Base-by-base conservation (phyloP, 305 asterid genomes). In the Fraxinus platypoda region DNA sequence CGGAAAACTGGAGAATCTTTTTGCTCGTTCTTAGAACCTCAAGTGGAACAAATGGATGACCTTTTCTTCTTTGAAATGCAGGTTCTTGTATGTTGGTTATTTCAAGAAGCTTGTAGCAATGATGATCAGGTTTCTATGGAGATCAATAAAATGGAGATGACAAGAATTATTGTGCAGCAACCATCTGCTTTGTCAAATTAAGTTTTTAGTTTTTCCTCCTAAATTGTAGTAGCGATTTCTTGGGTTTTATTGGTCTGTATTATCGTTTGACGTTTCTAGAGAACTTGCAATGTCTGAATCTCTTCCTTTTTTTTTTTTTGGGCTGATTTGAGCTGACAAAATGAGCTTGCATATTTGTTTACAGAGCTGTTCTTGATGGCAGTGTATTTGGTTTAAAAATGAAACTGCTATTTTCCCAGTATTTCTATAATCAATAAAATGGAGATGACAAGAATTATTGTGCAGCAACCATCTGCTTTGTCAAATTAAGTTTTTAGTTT, bases 21-120 rank as follows among this genome's bases (percentile, higher is more conserved):
- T 72, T 52, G 4, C 13, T 81, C 17, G 37, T 38, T 57, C 57
- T 46, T 0, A 6, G 13, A 13, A 62, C 17, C 59, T 59, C 78
- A 64, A 25, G 66, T n/a, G 57, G 80, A 46, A 52, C 71, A 38
- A 38, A 23, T 38, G 28, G 72, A 54, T 46, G 75, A 57, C 57
- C 43, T 68, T 77, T 2, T 23, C 28, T 43, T 78, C 23, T 84
- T 25, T 7, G n/a, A 71, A 74, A 66, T 86, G 88, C 90, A 89
- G 89, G 87, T 89, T 87, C 83, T 83, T 84, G 87, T 87, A 87
- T 83, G 54, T 80, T 84, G 41, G 83, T 86, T 82, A 76, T 80
- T 84, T 82, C 74, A 70, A 57, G 83, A 84, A 82, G 86, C 82
- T 82, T 84, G 85, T 86, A 64, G 80, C 87, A 87, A 3, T 3